phyloP scores from a whole-genome alignment of 2,329 filamentous ascomycete genomes.

The Xylaria polymorpha region DNA sequence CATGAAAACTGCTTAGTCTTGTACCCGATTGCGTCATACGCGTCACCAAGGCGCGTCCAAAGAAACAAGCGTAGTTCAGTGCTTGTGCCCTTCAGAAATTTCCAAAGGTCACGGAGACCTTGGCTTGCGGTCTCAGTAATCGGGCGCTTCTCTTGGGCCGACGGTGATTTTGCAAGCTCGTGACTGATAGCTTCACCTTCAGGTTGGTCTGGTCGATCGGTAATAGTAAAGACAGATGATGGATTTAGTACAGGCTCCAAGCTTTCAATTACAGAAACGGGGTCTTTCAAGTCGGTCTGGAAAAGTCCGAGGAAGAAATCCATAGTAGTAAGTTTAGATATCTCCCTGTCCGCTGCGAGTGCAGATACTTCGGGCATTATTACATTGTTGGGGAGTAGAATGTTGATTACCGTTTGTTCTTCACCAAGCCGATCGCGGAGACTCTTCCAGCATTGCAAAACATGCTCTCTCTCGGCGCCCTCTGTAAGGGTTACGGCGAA shows the following conservation, averaged over 20 bases:
- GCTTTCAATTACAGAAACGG: conserved; percentile 87
- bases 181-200: conserved; percentile 38
- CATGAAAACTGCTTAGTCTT: conserved; percentile 90
- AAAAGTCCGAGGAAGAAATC: conserved; percentile 96
- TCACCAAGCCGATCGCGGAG: conserved; percentile 63
- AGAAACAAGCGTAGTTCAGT: conserved; percentile 86
- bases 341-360: conserved; percentile 86
- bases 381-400: conserved; percentile 82
- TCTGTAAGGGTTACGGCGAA: conserved; percentile 64
- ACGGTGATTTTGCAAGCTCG: conserved; percentile 31
- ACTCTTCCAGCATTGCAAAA: conserved; percentile 69
- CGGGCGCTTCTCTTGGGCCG: conserved; percentile 49
- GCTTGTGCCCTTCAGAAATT: conserved; percentile 84
- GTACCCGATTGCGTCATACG: conserved; percentile 87
- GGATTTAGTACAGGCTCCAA: conserved; percentile 92
- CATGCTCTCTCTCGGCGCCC: conserved; percentile 66
- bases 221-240: conserved; percentile 61
- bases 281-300: conserved; percentile 82
- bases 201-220: conserved; percentile 37
- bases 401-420: conserved; percentile 55
- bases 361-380: conserved; percentile 89
- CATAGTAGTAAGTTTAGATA: conserved; percentile 92
- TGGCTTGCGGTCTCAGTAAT: conserved; percentile 65
- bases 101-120: conserved; percentile 80
- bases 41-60: conserved; percentile 90